phyloP scores from a whole-genome alignment of 495 filamentous ascomycete genomes.

The Penicillium lividum region DNA sequence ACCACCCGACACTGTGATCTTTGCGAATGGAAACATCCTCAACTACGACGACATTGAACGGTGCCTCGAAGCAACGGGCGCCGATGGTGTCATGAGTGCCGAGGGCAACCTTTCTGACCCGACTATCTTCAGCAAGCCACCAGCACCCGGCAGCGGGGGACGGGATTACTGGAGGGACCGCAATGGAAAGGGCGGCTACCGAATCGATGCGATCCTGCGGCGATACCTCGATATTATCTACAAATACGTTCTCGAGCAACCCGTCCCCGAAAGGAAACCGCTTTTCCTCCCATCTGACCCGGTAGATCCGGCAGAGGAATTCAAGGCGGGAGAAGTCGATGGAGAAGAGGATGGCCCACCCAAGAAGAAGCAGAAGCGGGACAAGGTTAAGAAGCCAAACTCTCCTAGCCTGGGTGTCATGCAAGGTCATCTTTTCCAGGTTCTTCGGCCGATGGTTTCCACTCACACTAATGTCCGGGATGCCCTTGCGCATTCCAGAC shows the following conservation, averaged over 20 bases:
- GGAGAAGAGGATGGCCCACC: conserved; percentile 45
- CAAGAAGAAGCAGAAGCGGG: conserved; percentile 64
- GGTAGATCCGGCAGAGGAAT: conserved; percentile 38
- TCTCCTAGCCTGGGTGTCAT: conserved; percentile 79
- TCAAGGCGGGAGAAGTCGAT: conserved; percentile 35
- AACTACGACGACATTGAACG: conserved; percentile 74
- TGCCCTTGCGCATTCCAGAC: conserved; percentile 64
- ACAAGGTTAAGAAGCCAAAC: conserved; percentile 45
- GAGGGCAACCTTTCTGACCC: conserved; percentile 94
- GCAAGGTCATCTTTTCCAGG: conserved; percentile 90
- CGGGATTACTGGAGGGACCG: conserved; percentile 82
- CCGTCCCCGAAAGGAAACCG: conserved; percentile 63
- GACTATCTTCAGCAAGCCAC: conserved; percentile 73
- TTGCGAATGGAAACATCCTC: conserved; percentile 95
- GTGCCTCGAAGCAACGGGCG: conserved; percentile 83
- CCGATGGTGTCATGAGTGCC: conserved; percentile 92
- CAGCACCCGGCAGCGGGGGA: conserved; percentile 60
- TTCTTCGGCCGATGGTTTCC: conserved; percentile 78
- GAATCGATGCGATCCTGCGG: conserved; percentile 83
- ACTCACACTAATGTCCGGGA: conserved; percentile 80
- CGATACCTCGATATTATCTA: conserved; percentile 90
- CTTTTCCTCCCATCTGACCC: conserved; percentile 73
- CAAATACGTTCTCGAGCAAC: conserved; percentile 63
- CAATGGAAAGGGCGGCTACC: conserved; percentile 81
- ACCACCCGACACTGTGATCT: conserved; percentile 84